Evolutionary conservation across 1,284 basidiomycete species (phyloP).

Genomic region (Inonotus obliquus): DNA sequence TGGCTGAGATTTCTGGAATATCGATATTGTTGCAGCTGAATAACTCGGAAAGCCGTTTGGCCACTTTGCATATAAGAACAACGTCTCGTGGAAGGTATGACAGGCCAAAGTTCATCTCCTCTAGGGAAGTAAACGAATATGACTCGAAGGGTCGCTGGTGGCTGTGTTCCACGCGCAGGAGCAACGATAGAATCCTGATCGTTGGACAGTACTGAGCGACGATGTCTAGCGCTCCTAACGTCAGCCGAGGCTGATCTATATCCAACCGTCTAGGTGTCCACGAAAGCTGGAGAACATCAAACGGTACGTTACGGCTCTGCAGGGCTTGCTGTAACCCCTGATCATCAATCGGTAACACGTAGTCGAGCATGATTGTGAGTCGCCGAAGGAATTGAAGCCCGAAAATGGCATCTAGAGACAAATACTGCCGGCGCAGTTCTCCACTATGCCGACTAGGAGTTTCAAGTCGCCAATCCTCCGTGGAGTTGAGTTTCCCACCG

Average conservation of each 20-base stretch:
- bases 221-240: background rate
- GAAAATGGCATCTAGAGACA: background rate
- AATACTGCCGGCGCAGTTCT: background rate
- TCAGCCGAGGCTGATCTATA: background rate
- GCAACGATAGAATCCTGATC: background rate
- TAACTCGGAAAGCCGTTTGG: background rate
- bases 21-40: background rate
- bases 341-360: background rate
- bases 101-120: background rate
- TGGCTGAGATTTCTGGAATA: background rate
- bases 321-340: background rate
- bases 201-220: background rate
- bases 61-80: background rate
- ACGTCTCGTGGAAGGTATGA: background rate
- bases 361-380: background rate
- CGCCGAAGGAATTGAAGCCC: background rate
- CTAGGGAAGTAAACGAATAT: background rate
- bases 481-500: background rate
- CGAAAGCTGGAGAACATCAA: background rate
- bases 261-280: background rate
- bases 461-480: background rate
- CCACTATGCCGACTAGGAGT: background rate
- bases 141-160: background rate
- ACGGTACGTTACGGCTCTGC: background rate
- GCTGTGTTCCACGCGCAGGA: background rate